Base-by-base conservation (phyloP, 1,284 basidiomycete genomes). In the Leccinum solheimii region DNA sequence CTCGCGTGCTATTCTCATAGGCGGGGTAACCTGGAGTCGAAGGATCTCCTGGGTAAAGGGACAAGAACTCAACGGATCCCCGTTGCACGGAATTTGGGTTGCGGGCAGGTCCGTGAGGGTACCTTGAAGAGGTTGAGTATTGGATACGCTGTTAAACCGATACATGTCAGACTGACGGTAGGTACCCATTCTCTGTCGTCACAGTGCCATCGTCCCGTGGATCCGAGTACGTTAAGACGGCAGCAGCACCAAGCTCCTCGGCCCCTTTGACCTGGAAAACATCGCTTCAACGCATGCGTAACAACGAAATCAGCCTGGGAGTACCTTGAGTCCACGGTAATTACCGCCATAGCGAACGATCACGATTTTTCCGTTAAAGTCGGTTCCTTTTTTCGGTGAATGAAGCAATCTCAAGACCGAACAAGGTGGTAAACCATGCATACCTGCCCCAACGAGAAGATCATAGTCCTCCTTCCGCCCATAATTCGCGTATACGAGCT, bases 101-200 rank as follows among this genome's bases (percentile, higher is more conserved):
- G 34, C 88, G 81, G 30, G 90, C 91, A n/a, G 90, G 90, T 0
- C 91, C 91, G 3, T 83, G 77, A 6, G 91, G 91, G 72, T 92
- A 77, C 38, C 38, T 40, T 40, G 38, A 40, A 40, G 38, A 40
- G 16, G 9, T 40, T 40, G 16, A 40, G 38, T 40, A 40, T 40
- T 0, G 4, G 2, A 40, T 40, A n/a, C 16, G 16, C 0, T 40
- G 16, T 0, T n/a, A 40, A 40, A 40, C 16, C 38, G 16, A n/a
- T 2, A 0, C 8, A 5, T 40, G 38, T 34, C 34, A 34, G 34
- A 40, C 38, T 40, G 16, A 40, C 63, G 81, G 74, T 49, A 76
- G 72, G 69, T 86, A 86, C 30, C 88, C 88, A 60, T 90, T 88
- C 59, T 80, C 82, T 30, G 81, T 81, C 3, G 85, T 90, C 38